These are phyloP conservation scores for Leptosphaerulina australis DNA, from an alignment of 2,329 filamentous ascomycete species.

Conservation along the genomic window DNA sequence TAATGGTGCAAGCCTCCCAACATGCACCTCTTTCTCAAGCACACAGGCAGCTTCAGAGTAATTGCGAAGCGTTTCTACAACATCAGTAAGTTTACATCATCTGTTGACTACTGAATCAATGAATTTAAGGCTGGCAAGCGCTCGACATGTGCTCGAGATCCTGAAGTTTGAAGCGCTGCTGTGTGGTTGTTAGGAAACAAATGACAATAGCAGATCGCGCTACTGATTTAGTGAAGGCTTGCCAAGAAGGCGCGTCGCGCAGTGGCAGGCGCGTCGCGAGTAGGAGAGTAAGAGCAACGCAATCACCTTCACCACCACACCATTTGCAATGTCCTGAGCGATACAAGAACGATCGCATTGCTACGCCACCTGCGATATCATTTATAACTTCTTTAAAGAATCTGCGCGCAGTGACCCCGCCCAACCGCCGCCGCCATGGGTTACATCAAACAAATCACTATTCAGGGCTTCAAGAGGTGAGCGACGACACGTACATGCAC, in stretches of 20 bases:
- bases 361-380: background rate
- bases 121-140: too few species aligned
- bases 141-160: too few species aligned
- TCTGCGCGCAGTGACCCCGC: slow-evolving; percentile 16
- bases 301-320: slow-evolving; percentile 15
- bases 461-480: slow-evolving; percentile 99
- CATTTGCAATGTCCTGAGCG: slow-evolving; percentile 31
- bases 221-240: slow-evolving; percentile 15
- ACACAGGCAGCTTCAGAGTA: too few species aligned
- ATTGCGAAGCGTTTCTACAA: too few species aligned
- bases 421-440: slow-evolving; percentile 40
- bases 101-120: too few species aligned
- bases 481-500: slow-evolving; percentile 14
- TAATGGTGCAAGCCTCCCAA: too few species aligned
- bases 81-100: too few species aligned
- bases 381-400: background rate
- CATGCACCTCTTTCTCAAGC: too few species aligned
- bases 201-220: too few species aligned
- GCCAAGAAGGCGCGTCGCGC: slow-evolving; percentile 32
- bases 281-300: slow-evolving; percentile 16
- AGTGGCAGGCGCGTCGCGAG: slow-evolving; percentile 28
- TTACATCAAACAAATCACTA: slow-evolving; percentile 99
- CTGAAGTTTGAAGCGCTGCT: too few species aligned
- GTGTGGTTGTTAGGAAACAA: too few species aligned
- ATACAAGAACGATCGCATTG: slow-evolving; percentile 20